Evolutionary conservation across 2,329 filamentous ascomycete species (phyloP).

Genomic region (Aureobasidium sp.): DNA sequence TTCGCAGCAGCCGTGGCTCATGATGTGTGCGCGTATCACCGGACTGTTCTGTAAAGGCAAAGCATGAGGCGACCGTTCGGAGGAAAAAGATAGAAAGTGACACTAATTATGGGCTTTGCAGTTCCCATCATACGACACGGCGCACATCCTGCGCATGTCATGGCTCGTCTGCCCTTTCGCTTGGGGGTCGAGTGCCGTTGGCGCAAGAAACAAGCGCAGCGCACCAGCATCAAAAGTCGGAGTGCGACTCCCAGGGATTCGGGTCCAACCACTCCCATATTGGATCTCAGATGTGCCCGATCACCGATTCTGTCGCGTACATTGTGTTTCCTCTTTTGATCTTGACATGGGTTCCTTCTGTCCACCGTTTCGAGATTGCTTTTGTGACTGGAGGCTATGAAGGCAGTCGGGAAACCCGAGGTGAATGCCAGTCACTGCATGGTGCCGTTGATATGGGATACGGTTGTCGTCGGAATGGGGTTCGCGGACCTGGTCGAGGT

Average conservation of each 20-base stretch:
- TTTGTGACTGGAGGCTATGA: background rate
- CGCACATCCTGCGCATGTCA: background rate
- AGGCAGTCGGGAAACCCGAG: background rate
- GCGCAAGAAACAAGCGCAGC: background rate
- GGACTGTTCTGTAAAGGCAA: background rate
- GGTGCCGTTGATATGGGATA: background rate
- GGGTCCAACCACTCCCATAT: background rate
- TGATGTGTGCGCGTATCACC: background rate
- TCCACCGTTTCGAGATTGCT: background rate
- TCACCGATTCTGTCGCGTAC: background rate
- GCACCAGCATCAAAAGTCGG: background rate
- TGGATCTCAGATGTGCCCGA: background rate
- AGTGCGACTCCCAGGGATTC: background rate
- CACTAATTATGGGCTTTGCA: background rate
- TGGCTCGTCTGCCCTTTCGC: background rate
- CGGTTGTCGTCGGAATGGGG: background rate
- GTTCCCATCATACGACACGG: background rate
- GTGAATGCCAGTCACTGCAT: background rate
- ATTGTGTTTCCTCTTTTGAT: background rate
- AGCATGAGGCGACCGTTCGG: background rate
- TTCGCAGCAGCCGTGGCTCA: too few species aligned
- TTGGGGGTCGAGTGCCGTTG: background rate
- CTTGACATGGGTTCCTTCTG: background rate
- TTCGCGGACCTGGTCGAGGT: background rate
- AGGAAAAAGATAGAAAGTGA: background rate